phyloP scores from a whole-genome alignment of 2,329 filamentous ascomycete species.

The Aureobasidium zeae region DNA sequence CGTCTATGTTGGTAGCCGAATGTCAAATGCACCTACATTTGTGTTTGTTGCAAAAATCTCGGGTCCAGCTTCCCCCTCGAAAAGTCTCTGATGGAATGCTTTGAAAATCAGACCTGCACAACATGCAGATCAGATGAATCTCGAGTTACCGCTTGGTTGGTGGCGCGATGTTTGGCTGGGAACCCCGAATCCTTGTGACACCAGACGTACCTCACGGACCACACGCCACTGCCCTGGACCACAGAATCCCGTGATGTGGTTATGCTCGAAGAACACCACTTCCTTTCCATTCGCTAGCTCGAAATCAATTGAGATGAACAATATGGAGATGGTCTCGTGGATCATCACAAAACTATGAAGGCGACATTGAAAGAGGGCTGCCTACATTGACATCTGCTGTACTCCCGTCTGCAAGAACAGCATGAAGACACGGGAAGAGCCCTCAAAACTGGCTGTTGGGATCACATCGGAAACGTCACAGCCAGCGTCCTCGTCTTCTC shows the following conservation, averaged over 20 bases:
- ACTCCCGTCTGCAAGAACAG: background rate
- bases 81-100: conserved; percentile 8
- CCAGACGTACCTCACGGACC: conserved; percentile 9
- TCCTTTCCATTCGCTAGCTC: too few species aligned
- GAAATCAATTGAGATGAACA: background rate
- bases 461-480: conserved; percentile 4
- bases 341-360: too few species aligned
- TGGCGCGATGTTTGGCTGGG: conserved; percentile 7
- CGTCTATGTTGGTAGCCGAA: conserved; percentile 1
- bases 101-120: conserved; percentile 8
- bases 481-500: conserved; percentile 8
- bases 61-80: background rate
- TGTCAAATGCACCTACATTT: conserved; percentile 6
- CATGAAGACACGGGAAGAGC: background rate
- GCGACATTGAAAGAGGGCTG: background rate
- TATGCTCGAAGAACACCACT: too few species aligned
- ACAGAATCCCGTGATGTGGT: background rate
- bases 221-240: background rate
- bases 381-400: conserved; percentile 8
- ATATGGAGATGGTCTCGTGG: too few species aligned
- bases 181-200: conserved; percentile 5
- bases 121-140: conserved; percentile 10
- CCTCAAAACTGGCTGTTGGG: conserved; percentile 5
- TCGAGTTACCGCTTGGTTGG: conserved; percentile 7
- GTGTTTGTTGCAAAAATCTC: background rate